Base-by-base conservation (phyloP, 768 basidiomycete species). In the Boletus coccyginus region DNA sequence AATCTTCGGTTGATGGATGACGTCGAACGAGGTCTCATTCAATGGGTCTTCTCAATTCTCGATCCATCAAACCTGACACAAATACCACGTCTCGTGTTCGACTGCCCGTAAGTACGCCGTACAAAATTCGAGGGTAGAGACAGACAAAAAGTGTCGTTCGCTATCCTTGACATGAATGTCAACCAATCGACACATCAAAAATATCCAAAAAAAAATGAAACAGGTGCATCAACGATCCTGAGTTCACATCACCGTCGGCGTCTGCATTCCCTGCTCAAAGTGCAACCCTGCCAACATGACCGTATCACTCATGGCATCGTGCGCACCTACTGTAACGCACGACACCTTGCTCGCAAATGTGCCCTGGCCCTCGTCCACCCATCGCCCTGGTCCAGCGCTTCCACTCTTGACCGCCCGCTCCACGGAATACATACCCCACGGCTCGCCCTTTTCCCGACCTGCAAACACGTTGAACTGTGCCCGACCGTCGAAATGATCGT, bases 361-460 rank as follows among this genome's bases (percentile, higher is more conserved):
- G 5, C 71, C 70, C n/a, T 62, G 59, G 3, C 57, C 63, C 39
- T 66, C 64, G 14, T 75, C 74, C 49, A 83, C 78, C 47, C 76
- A 73, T 59, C 83, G 84, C 2, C 68, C 72, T 0, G 81, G 82
- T 5, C 84, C 83, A 14, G 71, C 70, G 38, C 68, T 60, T 21
- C 75, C 77, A 5, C 70, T 70, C 11, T 74, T 65, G 10, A 75
- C 63, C 14, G 81, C 76, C 0, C 75, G 78, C 66, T 86, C 80
- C 47, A 81, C 80, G 3, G 83, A 82, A 67, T 90, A 91, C 16
- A 78, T 78, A 8, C 91, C 91, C 91, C 91, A 94, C 2, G 84
- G 80, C 43, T 83, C 78, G 5, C 85, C 84, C 32, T 65, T 63
- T 54, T 71, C 77, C 3, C 80, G 73, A 13, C 70, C 58, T 4